phyloP scores from a whole-genome alignment of 73 alveolate genomes.

The Stentor roeselii region DNA sequence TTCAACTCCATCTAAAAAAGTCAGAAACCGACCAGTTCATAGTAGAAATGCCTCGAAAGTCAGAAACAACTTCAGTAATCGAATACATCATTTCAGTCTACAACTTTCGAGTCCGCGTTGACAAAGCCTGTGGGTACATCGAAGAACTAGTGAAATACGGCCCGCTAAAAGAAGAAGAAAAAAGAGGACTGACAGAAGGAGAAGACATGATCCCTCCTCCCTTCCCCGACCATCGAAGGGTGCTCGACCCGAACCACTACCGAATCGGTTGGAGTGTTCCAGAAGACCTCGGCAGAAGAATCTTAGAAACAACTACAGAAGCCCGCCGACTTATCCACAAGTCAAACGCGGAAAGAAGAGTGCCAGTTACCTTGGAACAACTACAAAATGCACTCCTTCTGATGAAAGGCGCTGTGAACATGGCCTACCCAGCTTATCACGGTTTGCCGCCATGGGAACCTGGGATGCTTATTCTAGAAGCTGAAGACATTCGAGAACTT shows the following conservation, averaged over 20 bases:
- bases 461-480: slow-evolving; percentile 81
- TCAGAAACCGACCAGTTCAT: slow-evolving; percentile 85
- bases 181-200: slow-evolving; percentile 79
- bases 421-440: slow-evolving; percentile 94
- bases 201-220: slow-evolving; percentile 69
- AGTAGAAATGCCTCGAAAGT: slow-evolving; percentile 55
- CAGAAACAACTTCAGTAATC: slow-evolving; percentile 58
- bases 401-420: slow-evolving; percentile 91
- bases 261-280: slow-evolving; percentile 86
- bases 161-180: slow-evolving; percentile 89
- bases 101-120: slow-evolving; percentile 69
- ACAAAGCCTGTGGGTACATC: slow-evolving; percentile 55
- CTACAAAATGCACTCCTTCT: slow-evolving; percentile 67
- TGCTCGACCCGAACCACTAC: slow-evolving; percentile 56
- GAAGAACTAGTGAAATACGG: slow-evolving; percentile 77
- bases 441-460: slow-evolving; percentile 98
- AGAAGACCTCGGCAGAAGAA: slow-evolving; percentile 77
- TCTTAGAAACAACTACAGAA: slow-evolving; percentile 73
- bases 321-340: slow-evolving; percentile 80
- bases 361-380: slow-evolving; percentile 46
- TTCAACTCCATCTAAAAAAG: slow-evolving; percentile 79
- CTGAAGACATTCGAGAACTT: slow-evolving; percentile 65
- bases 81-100: slow-evolving; percentile 65
- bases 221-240: slow-evolving; percentile 70
- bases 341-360: slow-evolving; percentile 71